Percentiles rank a stretch among this genome's conserved stretches.
Conservation (phyloP, 139 green algal genomes). For the Chlorella sp. region DNA sequence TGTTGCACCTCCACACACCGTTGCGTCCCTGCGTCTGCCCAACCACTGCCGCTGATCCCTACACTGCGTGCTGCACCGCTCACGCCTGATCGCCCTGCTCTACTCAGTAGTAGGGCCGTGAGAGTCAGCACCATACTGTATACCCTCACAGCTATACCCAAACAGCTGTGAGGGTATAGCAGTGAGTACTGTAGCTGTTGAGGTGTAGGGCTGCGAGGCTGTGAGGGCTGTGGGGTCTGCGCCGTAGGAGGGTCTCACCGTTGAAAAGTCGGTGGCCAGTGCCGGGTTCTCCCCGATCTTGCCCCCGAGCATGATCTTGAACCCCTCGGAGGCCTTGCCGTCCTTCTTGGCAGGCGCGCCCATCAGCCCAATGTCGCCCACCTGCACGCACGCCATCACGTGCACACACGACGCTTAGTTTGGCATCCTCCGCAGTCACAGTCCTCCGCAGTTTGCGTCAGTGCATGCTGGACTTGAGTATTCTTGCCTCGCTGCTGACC, state of each 20-base stretch:
- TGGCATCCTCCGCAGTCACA: too few species aligned
- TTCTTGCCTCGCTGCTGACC: too few species aligned
- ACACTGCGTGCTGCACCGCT: too few species aligned
- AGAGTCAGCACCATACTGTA: constrained; percentile 5
- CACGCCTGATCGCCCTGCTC: neutral
- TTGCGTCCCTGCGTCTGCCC: too few species aligned
- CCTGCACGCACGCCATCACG: too few species aligned
- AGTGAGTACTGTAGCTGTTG: neutral
- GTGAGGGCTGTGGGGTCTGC: too few species aligned
- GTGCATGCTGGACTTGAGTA: too few species aligned
- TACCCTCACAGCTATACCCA: constrained; percentile 7
- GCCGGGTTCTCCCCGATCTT: constrained; percentile 68
- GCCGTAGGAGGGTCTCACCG: too few species aligned
- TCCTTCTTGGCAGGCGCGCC: constrained; percentile 79
- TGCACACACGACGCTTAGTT: too few species aligned
- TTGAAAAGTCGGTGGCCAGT: constrained; percentile 64
- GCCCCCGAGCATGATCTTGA: constrained; percentile 85
- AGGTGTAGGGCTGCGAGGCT: constrained; percentile 18
- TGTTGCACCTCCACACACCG: too few species aligned
- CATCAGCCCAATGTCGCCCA: constrained; percentile 94
- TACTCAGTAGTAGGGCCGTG: neutral
- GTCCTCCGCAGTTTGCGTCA: too few species aligned
- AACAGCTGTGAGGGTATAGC: neutral
- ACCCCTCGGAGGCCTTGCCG: constrained; percentile 85
- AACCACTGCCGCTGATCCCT: too few species aligned